Evolutionary conservation across 495 filamentous ascomycete genomes (phyloP), one percentile per base, ranked within the genome.

Genomic region (Penicillium pancosmium): DNA sequence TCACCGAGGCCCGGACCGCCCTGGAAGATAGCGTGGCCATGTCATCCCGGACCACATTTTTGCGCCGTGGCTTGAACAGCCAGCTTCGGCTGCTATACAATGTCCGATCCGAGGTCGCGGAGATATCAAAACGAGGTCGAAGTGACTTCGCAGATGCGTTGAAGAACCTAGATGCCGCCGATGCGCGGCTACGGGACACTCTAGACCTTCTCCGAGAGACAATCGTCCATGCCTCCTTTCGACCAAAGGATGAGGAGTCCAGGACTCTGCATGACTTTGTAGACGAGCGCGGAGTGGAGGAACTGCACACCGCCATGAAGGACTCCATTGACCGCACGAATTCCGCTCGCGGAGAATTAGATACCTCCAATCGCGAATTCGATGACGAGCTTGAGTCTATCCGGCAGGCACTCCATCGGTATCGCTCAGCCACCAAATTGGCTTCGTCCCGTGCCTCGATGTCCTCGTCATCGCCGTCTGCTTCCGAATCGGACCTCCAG

Each of bases 211-310:
- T 98, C 27, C 79, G 86, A 55, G 81, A 83, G 18, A 95, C 90
- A 0, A 75, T 83, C 13, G 91, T 97, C 2, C 87, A 96, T 59
- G 74, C 83, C 12, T 79, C 85, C 6, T 90, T 97, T 57, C 85
- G 89, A 50, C 87, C 89, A 0, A 78, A 77, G 0, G 82, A 82
- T 15, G 88, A 91, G 68, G 82, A 82, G 40, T 77, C 80, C 19
- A 89, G 88, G 69, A 89, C 78, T 60, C 74, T 98, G 60, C 83
- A 93, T 66, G 92, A 97, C 70, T 98, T 98, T 73, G 86, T 97
- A 44, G 93, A 98, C 66, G 90, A 91, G 64, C 77, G 84, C 18
- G 86, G 84, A 10, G 89, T 97, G 5, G 88, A 91, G 31, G 78
- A 80, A 53, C 78, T 96, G 56, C 81, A 86, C 52, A 73, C 84